Base-by-base conservation (phyloP, 1,284 basidiomycete species). In the Rhodotorula sp. region DNA sequence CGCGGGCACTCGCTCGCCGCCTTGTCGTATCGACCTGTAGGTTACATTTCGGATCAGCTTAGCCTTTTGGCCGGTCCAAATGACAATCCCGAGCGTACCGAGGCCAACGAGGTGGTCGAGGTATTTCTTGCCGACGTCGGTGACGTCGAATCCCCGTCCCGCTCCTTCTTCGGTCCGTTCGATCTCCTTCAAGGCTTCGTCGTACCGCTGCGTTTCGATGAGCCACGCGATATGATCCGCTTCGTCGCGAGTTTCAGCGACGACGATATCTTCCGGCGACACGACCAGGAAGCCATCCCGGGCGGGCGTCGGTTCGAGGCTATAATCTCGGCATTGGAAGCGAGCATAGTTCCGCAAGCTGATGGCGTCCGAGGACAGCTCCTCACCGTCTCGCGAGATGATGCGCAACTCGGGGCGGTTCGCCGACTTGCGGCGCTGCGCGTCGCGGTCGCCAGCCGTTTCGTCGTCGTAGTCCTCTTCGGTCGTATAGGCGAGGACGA, bases 191-290 rank as follows among this genome's bases (percentile, higher is more conserved):
- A 99, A 83, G 0, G 97, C 97, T 78, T 97, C 93, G 76, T 94
- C 91, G 79, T 93, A 99, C 71, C 88, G 83, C 79, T 87, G 85
- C 72, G 88, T 85, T 78, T 97, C 92, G 23, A 98, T 89, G 23
- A 99, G 84, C 95, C 95, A 99, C 18, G 87, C 85, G 60, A 99
- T 87, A 79, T 97, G 94, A 80, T 99, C 97, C 77, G 87, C 86
- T 79, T 87, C 86, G 82, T 97, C 95, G 67, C 97, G 85, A 31
- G 91, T 89, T 74, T 88, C 86, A 6, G 93, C 94, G 4, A 94
- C 82, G 50, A 98, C 89, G 45, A 98, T 82, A 77, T 95, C 93
- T 75, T 87, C 85, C 1, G 95, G 97, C 73, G 90, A 92, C 72
- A 92, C 81, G 31, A 97, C 90, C 50, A 95, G 87, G 79, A 95